Conservation (phyloP, 2,329 filamentous ascomycete species). For the Parafenestella ontariensis region DNA sequence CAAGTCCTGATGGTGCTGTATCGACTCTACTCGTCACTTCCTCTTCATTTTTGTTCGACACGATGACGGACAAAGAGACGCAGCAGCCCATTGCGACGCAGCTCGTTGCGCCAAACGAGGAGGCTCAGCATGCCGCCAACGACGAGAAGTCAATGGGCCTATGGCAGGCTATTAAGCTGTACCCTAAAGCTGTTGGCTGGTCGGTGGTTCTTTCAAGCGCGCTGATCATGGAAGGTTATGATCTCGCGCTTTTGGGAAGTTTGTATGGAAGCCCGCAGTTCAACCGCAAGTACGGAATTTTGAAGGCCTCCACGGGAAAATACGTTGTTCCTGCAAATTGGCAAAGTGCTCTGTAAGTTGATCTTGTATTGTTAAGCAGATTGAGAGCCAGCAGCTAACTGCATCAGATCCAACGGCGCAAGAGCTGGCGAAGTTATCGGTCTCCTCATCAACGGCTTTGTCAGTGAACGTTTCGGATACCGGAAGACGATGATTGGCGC, state of each 20-base stretch:
- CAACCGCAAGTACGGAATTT: slow-evolving; percentile 52
- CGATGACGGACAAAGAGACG: slow-evolving; percentile 29
- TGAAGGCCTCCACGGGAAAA: slow-evolving; percentile 44
- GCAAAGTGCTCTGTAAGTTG: slow-evolving; percentile 51
- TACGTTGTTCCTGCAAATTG: slow-evolving; percentile 51
- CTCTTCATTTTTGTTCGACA: not conserved
- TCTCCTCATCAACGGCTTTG: slow-evolving; percentile 53
- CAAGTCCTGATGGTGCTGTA: not conserved
- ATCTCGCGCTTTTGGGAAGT: slow-evolving; percentile 79
- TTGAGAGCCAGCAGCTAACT: not conserved
- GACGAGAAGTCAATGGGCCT: slow-evolving; percentile 62
- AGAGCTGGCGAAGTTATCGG: slow-evolving; percentile 53
- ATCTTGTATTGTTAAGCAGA: not conserved
- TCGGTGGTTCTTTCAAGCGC: slow-evolving; percentile 83
- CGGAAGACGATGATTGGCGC: slow-evolving; percentile 53
- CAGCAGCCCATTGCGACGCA: slow-evolving; percentile 19
- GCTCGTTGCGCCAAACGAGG: slow-evolving; percentile 28
- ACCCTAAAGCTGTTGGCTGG: slow-evolving; percentile 85
- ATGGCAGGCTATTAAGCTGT: slow-evolving; percentile 75
- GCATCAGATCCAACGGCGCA: slow-evolving; percentile 50
- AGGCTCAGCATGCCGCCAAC: slow-evolving; percentile 49
- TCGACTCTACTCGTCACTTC: slow-evolving; percentile 1
- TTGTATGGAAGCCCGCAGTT: slow-evolving; percentile 64
- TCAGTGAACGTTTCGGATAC: slow-evolving; percentile 54
- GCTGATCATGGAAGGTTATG: slow-evolving; percentile 89